Percentiles rank a stretch among this genome's conserved stretches.
phyloP scores from a whole-genome alignment of 2,329 filamentous ascomycete species.

The Epichloe hybrida region DNA sequence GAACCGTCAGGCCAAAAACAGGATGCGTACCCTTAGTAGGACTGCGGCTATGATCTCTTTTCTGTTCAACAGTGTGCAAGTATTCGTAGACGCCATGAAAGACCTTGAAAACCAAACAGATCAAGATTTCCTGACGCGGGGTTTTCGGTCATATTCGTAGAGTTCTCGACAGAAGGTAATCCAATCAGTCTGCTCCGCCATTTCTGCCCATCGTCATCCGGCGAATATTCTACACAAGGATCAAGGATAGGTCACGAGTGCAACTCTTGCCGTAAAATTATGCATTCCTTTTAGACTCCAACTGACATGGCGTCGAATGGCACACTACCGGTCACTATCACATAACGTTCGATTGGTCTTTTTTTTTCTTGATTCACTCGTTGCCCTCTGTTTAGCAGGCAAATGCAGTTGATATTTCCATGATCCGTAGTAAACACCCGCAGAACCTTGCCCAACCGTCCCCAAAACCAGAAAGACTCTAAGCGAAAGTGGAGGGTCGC shows the following conservation, averaged over 20 bases:
- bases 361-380: conserved; percentile 28
- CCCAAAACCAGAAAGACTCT: conserved; percentile 44
- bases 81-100: no score
- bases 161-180: no score
- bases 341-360: conserved; percentile 8
- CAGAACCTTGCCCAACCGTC: conserved; percentile 39
- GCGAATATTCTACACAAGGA: no score
- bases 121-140: no score
- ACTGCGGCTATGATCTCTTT: no score
- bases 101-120: no score
- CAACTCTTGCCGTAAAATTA: not conserved
- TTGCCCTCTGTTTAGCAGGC: conserved; percentile 33
- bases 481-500: conserved; percentile 96
- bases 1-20: no score
- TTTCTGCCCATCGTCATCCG: no score
- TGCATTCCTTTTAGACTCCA: conserved; percentile 6
- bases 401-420: conserved; percentile 47
- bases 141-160: no score
- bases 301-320: conserved; percentile 2
- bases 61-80: no score
- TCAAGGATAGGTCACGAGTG: not conserved
- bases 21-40: no score
- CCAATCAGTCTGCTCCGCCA: no score
- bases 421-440: conserved; percentile 49
- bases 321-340: not conserved